Base-by-base conservation (phyloP, 1,284 basidiomycete genomes). In the Pseudozyma sp. region DNA sequence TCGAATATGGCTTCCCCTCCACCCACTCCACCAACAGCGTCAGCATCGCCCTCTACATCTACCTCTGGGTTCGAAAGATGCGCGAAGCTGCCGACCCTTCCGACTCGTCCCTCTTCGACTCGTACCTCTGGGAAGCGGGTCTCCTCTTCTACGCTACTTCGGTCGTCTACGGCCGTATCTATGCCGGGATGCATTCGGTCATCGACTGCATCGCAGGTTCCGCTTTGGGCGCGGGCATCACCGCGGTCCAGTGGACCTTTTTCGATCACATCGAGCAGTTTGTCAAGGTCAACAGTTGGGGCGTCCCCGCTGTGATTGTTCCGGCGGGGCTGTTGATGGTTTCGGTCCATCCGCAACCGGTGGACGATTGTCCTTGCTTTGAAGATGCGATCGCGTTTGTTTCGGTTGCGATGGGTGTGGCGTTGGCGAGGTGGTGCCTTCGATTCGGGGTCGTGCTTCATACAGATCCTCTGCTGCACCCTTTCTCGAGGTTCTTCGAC, bases 361-460 rank as follows among this genome's bases (percentile, higher is more conserved):
- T 97, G 1, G 94, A 97, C 67, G 94, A 97, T 81, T 98, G 96
- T 80, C 97, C 96, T 0, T 98, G 96, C 85, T 99, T 97, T 84
- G 96, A 98, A 84, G 96, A 99, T 80, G 93, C 94, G 5, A 96
- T 97, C 57, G 94, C 96, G 0, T 92, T 96, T 77, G 86, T 93
- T 24, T 91, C 92, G 11, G 94, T 95, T 45, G 88, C 93, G 14
- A 87, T 92, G 54, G 96, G 96, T 17, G 87, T 88, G n/a, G 86
- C 89, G 19, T 82, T 94, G 1, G 90, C 90, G 0, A 87, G 89
- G 54, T 94, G 92, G 90, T 87, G 68, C 13, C 52, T 77, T 31
- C 47, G 65, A 10, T 73, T 52, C 24, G 61, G 50, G 3, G 68
- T 73, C 4, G 44, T 43, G 8, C 54, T 68, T 16, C 24, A 55